phyloP scores from a whole-genome alignment of 495 filamentous ascomycete genomes.

The Penicillium bialowiezense region DNA sequence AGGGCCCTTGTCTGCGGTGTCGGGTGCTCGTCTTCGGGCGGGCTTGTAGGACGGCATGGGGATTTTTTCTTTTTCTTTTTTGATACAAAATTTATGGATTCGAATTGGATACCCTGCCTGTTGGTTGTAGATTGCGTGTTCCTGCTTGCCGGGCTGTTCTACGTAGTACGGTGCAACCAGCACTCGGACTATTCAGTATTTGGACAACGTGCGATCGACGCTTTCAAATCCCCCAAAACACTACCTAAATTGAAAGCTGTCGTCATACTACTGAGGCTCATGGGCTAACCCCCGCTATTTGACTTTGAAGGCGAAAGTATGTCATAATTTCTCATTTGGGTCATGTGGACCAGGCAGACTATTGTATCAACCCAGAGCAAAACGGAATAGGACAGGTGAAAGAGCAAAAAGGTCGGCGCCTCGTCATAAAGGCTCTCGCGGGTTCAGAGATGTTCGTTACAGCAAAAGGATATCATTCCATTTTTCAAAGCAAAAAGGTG shows the following conservation, averaged over 20 bases:
- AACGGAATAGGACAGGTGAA: not conserved
- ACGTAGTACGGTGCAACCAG: not conserved
- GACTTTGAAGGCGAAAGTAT: too few relatives aligned
- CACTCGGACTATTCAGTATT: not conserved
- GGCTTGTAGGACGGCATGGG: constrained; percentile 13
- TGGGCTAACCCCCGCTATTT: not conserved
- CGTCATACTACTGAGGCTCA: not conserved
- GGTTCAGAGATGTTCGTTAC: not conserved
- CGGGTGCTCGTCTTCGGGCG: constrained; percentile 3
- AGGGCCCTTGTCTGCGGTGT: not conserved
- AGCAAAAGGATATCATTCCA: constrained; percentile 1
- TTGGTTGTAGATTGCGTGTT: constrained; percentile 6
- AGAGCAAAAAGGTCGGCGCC: not conserved
- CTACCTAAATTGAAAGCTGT: too few relatives aligned
- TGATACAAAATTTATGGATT: constrained; percentile 33
- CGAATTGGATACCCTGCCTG: constrained; percentile 29
- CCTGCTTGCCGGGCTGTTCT: not conserved
- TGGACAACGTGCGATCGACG: too few relatives aligned
- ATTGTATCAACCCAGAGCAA: not conserved
- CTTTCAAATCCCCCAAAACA: too few relatives aligned
- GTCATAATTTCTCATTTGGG: too few relatives aligned
- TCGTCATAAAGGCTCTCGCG: not conserved
- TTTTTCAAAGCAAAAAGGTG: constrained; percentile 1
- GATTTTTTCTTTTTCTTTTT: constrained; percentile 20
- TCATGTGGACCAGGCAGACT: too few relatives aligned